Evolutionary conservation across 768 basidiomycete genomes (phyloP), one percentile per base, ranked within the genome.

Genomic region (Suillus luteus): DNA sequence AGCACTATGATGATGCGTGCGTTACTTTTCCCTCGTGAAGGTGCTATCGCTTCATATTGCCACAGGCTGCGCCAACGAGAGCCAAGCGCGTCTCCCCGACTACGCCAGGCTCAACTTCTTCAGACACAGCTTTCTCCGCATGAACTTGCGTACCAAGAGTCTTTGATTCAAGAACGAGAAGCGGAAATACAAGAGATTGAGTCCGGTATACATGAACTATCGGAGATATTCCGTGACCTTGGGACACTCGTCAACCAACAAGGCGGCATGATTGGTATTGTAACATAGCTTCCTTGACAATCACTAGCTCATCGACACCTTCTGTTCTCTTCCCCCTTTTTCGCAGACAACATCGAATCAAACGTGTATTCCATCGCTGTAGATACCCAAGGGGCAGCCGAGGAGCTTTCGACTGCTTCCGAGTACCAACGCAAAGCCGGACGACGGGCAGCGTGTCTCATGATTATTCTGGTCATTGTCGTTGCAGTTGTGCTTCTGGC

Each of bases 371-470:
- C 90, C 0, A 90, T 98, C 59, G 88, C 90, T 0, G 84, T 84
- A 37, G 91, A 98, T 72, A 95, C 94, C 1, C 79, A 85, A 2
- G 86, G 87, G 44, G 96, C 95, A 15, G 86, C 91, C 1, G 88
- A 91, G 65, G 96, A 99, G 76, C 83, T 99, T 40, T 87, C 84
- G 2, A 91, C 91, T 17, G 97, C 97, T 5, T 88, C 91, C 62
- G 93, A 93, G 22, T 96, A 97, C 74, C 97, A 99, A 77, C 87
- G 95, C 55, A 96, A 88, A 74, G 97, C 97, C 2, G 96, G 96
- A 15, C 83, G 89, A 33, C 81, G 97, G 24, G 95, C 95, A 63
- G 87, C 92, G 0, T 99, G 95, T 75, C 81, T 99, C 62, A 87
- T 96, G 85, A 73, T 99, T 14, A 85, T 99, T 55, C 80, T 99